These are phyloP conservation scores for Xylaria sp. DNA, from an alignment of 2,329 filamentous ascomycete species.

Conservation along the genomic window DNA sequence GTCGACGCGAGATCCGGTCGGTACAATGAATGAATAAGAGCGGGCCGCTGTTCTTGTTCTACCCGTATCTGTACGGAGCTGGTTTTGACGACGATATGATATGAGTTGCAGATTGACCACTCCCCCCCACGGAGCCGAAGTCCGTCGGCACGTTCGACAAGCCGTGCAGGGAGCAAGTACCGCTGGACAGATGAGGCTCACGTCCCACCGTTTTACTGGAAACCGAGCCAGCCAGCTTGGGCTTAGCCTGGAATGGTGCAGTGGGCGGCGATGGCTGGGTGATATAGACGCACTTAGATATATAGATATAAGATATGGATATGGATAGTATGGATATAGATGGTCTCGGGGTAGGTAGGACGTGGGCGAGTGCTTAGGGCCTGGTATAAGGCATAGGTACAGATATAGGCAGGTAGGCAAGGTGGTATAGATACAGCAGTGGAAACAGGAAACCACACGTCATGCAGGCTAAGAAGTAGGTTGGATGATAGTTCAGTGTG, in stretches of 20 bases:
- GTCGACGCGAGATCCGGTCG: not conserved
- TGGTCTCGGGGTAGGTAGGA: not conserved
- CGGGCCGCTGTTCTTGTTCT: too few relatives aligned
- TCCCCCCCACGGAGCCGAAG: constrained; percentile 21
- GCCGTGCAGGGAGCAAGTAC: not conserved
- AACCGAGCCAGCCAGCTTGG: constrained; percentile 31
- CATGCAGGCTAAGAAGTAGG: constrained; percentile 16
- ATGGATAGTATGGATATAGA: not conserved
- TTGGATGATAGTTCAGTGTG: constrained; percentile 5
- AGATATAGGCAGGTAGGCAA: not conserved
- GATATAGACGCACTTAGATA: not conserved
- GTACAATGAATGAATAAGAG: constrained; percentile 7
- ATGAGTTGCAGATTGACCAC: constrained; percentile 9
- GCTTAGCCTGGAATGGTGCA: not conserved
- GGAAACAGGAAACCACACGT: constrained; percentile 13
- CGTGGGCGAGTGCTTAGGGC: too few relatives aligned
- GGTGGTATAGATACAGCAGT: constrained; percentile 2
- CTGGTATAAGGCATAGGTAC: not conserved
- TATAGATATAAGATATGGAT: not conserved
- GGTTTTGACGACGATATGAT: too few relatives aligned
- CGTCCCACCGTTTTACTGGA: constrained; percentile 36
- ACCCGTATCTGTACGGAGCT: too few relatives aligned
- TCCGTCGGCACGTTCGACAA: constrained; percentile 6
- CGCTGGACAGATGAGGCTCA: constrained; percentile 20
- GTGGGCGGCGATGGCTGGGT: not conserved